phyloP scores from a whole-genome alignment of 345 rosid genomes.

The Rhodamnia rubescens region DNA sequence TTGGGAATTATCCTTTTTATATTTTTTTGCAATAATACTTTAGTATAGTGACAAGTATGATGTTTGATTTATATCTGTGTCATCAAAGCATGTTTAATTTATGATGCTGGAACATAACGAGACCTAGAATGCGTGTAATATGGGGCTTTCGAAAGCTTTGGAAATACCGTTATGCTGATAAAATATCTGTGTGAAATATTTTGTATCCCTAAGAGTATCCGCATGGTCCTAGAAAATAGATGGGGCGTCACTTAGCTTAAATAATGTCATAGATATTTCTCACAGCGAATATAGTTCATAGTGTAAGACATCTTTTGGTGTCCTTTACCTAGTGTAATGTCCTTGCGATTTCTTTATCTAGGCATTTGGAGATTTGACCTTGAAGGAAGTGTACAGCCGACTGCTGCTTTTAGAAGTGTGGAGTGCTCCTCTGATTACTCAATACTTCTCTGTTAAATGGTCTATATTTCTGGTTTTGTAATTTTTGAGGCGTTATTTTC shows the following conservation, averaged over 20 bases:
- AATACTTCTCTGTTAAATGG: background rate
- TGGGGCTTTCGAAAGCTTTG: background rate
- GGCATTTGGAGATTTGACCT: background rate
- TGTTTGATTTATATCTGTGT: background rate
- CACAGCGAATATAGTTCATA: background rate
- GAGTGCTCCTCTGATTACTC: background rate
- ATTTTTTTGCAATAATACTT: background rate
- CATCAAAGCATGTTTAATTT: background rate
- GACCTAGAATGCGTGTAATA: background rate
- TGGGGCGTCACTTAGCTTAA: background rate
- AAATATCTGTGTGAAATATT: background rate
- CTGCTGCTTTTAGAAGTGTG: background rate
- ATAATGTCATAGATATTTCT: background rate
- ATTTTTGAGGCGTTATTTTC: background rate
- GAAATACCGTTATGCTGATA: background rate
- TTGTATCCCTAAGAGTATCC: background rate
- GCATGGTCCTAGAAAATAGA: background rate
- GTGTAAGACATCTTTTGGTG: background rate
- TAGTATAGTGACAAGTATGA: background rate
- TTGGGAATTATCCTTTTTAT: background rate
- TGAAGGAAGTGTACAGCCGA: background rate
- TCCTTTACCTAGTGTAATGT: background rate
- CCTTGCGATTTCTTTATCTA: background rate
- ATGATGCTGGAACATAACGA: background rate
- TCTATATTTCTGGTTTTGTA: background rate